These are phyloP conservation scores for Wallacemonas sp. DNA, from an alignment of 208 protist species.

Conservation along the genomic window DNA sequence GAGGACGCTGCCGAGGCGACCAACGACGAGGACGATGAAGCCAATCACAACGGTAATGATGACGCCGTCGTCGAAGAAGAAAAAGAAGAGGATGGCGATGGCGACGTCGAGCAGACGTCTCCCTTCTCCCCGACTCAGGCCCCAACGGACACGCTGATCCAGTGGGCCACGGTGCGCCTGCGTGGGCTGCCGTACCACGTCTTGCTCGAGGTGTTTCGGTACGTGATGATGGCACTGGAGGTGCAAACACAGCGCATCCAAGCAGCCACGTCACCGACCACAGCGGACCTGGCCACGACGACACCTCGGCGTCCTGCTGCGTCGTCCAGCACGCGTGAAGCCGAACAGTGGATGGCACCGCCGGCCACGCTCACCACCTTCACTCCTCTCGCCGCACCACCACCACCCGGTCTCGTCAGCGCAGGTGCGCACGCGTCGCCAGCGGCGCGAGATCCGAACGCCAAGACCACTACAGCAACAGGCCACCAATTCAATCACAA, in stretches of 20 bases:
- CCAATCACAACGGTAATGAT: background rate
- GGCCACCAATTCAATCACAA: too few relatives aligned
- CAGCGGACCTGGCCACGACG: too few relatives aligned
- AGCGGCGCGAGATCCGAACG: background rate
- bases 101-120: background rate
- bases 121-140: conserved; percentile 17
- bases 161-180: conserved; percentile 13
- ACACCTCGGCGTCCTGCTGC: too few relatives aligned
- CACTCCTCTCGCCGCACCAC: too few relatives aligned
- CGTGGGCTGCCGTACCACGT: conserved; percentile 13
- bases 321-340: too few relatives aligned
- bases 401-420: too few relatives aligned
- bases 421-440: background rate
- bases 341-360: too few relatives aligned
- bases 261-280: background rate
- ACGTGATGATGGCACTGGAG: conserved; percentile 21
- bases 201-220: conserved; percentile 18
- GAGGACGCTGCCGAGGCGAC: background rate
- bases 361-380: too few relatives aligned
- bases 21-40: background rate
- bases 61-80: background rate
- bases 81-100: background rate
- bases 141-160: conserved; percentile 7
- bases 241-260: conserved; percentile 7
- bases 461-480: background rate